A percentile compares a stretch with the other conserved stretches of the same genome.
phyloP scores from a whole-genome alignment of 2,329 filamentous ascomycete species.

The Dendrostoma leiphaemia region DNA sequence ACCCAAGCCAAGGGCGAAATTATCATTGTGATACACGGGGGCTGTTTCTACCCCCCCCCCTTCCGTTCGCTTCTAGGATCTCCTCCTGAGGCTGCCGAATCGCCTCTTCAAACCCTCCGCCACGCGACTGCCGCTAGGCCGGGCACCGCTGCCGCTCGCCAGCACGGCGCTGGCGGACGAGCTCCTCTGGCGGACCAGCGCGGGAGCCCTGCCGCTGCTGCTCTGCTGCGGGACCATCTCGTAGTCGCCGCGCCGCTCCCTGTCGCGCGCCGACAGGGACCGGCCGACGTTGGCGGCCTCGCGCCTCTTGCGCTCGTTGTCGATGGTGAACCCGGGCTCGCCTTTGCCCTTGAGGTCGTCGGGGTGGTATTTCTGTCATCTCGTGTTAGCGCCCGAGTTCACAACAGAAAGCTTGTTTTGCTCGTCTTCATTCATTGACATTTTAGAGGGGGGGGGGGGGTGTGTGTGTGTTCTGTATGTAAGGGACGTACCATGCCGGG shows the following conservation, averaged over 20 bases:
- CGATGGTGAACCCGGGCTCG: constrained; percentile 71
- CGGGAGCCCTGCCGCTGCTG: constrained; percentile 19
- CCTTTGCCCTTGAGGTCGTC: constrained; percentile 82
- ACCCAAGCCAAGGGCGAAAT: no score
- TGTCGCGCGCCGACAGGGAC: constrained; percentile 23
- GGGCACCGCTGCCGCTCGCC: constrained; percentile 27
- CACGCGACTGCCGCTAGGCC: constrained; percentile 41
- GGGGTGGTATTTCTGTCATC: constrained; percentile 67
- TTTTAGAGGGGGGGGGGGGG: neutral
- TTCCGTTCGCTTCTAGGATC: constrained; percentile 31
- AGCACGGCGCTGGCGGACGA: constrained; percentile 33
- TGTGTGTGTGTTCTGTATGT: no score
- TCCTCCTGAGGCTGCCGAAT: constrained; percentile 51
- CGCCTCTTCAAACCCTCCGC: constrained; percentile 52
- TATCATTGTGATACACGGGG: no score
- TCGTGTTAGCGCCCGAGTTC: no score
- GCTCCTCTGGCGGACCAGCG: constrained; percentile 41
- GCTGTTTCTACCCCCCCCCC: no score
- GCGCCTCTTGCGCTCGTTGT: constrained; percentile 63
- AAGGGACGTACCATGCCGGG: constrained; percentile 62
- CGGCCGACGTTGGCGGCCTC: constrained; percentile 34
- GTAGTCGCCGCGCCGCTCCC: constrained; percentile 36
- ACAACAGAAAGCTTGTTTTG: no score
- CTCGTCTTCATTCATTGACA: no score
- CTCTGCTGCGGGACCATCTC: constrained; percentile 45